Base-by-base conservation (phyloP, 1,139 yeast genomes). In the Candida buenavistaensis region DNA sequence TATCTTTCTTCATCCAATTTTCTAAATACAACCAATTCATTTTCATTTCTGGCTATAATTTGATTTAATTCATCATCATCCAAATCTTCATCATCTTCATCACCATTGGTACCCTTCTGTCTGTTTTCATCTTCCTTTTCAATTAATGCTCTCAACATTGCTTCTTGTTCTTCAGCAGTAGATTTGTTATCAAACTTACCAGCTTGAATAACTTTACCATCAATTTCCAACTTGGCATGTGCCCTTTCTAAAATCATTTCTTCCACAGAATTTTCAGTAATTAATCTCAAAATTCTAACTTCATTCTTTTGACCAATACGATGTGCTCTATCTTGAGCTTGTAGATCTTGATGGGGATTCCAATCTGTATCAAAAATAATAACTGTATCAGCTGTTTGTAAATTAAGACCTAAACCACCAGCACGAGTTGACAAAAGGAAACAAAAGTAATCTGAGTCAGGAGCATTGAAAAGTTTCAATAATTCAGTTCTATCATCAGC, bases 271-370 rank as follows among this genome's bases (percentile, higher is more conserved):
- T 83, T 87, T 43, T 82, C 81, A 0, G 95, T 85, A 38, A 86
- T 84, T 44, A 86, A 72, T 59, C 94, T 72, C 51, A 86, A 72
- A 48, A 86, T 86, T 52, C 90, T 70, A 27, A 86, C 95, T 55
- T 83, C 94, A 54, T 85, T 84, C 67, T 85, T 85, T 56, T 86
- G 95, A 29, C 95, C 95, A 60, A 86, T 85, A 68, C 95, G 76
- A 63, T 86, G 95, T 0, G 95, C 95, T 65, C 95, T 77, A 57
- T 87, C 95, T 59, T 85, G 92, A 6, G 95, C 95, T 60, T 86
- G 95, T 52, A 86, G 74, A 76, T 86, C 95, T 59, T 86, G 95
- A 64, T 86, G 95, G 3, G 95, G 95, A 55, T 86, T 86, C 92
- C 94, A 85, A 68, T 86, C 95, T 6, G 94, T 83, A 55, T 86